Evolutionary conservation across 1,284 basidiomycete genomes (phyloP).

Genomic region (Laetiporus sulphureus): DNA sequence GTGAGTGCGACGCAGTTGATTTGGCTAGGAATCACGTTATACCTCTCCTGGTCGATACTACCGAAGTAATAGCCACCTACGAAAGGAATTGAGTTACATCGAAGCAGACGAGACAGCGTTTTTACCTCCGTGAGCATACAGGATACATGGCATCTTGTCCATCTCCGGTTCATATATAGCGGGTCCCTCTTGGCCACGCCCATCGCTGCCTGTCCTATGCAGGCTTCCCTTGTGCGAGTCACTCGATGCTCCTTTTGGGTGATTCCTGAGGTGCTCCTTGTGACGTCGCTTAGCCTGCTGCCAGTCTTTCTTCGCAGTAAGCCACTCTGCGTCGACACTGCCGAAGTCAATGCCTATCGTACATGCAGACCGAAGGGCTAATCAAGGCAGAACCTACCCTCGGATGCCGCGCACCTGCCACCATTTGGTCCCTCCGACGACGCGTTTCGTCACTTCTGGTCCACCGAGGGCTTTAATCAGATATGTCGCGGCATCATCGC

Average conservation of each 20-base stretch:
- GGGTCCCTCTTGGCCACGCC: conserved; percentile 18
- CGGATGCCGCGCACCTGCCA: conserved; percentile 87
- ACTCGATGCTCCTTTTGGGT: conserved; percentile 26
- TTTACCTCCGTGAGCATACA: conserved; percentile 79
- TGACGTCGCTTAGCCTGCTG: conserved; percentile 48
- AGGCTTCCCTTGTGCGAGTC: conserved; percentile 4
- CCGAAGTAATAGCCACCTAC: conserved; percentile 79
- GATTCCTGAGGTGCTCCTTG: conserved; percentile 45
- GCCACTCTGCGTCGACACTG: conserved; percentile 88
- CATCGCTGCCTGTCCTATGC: conserved; percentile 10
- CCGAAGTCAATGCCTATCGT: neutral
- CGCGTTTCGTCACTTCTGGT: conserved; percentile 60
- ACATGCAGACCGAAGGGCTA: neutral
- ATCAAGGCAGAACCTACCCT: conserved; percentile 41
- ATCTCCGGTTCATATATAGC: conserved; percentile 57
- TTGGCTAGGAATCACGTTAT: too few species aligned
- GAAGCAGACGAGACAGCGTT: neutral
- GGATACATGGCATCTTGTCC: conserved; percentile 82
- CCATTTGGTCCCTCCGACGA: conserved; percentile 92
- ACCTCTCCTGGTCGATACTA: conserved; percentile 74
- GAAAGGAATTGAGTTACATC: neutral
- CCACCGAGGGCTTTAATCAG: conserved; percentile 85
- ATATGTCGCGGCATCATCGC: conserved; percentile 71
- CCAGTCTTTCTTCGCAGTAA: conserved; percentile 72
- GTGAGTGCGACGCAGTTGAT: too few species aligned